Evolutionary conservation across 1,139 yeast species (phyloP).

Genomic region (Yamadazyma conglobata): DNA sequence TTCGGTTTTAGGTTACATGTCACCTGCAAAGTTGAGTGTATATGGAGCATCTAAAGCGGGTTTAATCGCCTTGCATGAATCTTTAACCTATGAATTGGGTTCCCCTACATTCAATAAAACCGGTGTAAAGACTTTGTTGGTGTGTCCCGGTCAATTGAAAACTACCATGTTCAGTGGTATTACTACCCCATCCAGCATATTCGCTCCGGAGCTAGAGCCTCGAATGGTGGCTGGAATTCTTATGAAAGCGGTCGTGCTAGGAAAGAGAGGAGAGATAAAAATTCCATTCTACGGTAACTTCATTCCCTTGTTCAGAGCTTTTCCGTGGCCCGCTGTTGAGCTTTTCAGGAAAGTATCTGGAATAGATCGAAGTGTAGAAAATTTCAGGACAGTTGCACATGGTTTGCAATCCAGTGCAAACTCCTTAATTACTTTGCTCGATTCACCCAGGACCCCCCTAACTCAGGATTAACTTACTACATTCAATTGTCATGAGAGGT

Average conservation of each 20-base stretch:
- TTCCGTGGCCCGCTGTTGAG: constrained; percentile 71
- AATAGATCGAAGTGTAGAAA: constrained; percentile 55
- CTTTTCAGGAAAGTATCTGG: constrained; percentile 54
- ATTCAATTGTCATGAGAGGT: too few species aligned
- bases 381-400: constrained; percentile 23
- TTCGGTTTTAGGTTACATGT: constrained; percentile 77
- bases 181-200: constrained; percentile 60
- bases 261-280: constrained; percentile 65
- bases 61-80: constrained; percentile 76
- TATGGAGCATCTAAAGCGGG: constrained; percentile 94
- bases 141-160: constrained; percentile 84
- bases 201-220: constrained; percentile 84
- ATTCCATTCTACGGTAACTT: constrained; percentile 74
- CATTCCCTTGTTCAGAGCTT: constrained; percentile 64
- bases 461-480: too few species aligned
- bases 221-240: constrained; percentile 57
- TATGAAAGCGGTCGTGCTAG: constrained; percentile 53
- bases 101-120: constrained; percentile 42
- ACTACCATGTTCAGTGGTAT: constrained; percentile 73
- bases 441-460: not conserved
- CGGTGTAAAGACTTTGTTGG: constrained; percentile 68
- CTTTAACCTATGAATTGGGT: constrained; percentile 68
- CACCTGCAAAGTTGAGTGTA: constrained; percentile 77
- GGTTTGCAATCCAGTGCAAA: constrained; percentile 6
- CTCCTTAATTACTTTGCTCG: not conserved